Base-by-base conservation (phyloP, 495 filamentous ascomycete species). In the Symbiotaphrina buchneri region DNA sequence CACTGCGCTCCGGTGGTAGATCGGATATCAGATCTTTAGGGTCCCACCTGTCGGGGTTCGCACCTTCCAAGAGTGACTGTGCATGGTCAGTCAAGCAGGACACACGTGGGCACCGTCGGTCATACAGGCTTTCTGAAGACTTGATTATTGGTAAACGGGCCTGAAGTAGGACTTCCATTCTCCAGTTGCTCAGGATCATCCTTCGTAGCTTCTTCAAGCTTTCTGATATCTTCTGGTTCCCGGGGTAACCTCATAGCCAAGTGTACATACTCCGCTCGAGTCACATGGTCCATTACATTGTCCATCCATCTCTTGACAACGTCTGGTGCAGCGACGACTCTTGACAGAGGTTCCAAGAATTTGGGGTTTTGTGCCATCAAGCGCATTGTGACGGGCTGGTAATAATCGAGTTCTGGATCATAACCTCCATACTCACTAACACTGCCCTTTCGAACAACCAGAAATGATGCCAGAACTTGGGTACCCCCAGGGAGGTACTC, bases 331-430 rank as follows among this genome's bases (percentile, higher is more conserved):
- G 72, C 74, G 14, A 91, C 77, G n/a, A 81, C 71, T 10, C 68
- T 67, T 21, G 61, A 55, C n/a, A 93, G 47, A n/a, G 68, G 61
- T 27, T 83, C 73, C 4, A 90, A 61, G 23, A 74, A 56, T 34
- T 65, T 62, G 6, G 65, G 56, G 28, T 66, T 62, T 11, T 60
- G 53, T 13, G 71, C 59, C 37, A 65, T 64, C 27, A 91, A 59
- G 28, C 78, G 70, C 32, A 91, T 67, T 0, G 87, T 94, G 18
- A 94, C 58, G 2, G 85, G 81, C 41, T 93, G 80, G 47, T 90
- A 94, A 51, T 87, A 91, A 37, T 84, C 81, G 51, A 60, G 55
- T 17, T 54, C 15, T 45, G 39, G 32, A 50, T 55, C 28, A 53
- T 52, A 35, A 54, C n/a, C 21, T 8, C 27, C 35, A 17, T 29